A percentile compares a stretch with the other conserved stretches of the same genome.
Evolutionary conservation across 352 stramenopile genomes (phyloP).

Genomic region (Globisporangium splendens): DNA sequence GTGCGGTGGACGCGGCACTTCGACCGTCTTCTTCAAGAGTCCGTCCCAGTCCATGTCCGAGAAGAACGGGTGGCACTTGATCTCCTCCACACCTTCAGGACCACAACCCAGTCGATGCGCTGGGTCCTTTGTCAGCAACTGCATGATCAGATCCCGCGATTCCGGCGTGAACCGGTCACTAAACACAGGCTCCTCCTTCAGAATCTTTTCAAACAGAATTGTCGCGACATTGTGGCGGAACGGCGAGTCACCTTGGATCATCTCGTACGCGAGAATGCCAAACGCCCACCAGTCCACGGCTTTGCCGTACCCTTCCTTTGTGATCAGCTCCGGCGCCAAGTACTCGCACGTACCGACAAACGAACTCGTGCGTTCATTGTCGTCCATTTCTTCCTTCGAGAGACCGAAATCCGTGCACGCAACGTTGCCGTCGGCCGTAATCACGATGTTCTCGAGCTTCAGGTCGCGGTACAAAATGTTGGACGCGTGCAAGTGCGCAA

Average conservation of each 20-base stretch:
- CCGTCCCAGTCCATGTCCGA: constrained; percentile 66
- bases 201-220: constrained; percentile 77
- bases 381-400: constrained; percentile 73
- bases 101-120: constrained; percentile 49
- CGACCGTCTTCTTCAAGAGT: constrained; percentile 49
- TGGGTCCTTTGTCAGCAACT: constrained; percentile 56
- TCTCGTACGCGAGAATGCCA: constrained; percentile 69
- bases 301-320: constrained; percentile 70
- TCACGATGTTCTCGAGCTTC: constrained; percentile 77
- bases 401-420: constrained; percentile 72
- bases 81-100: constrained; percentile 59
- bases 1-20: constrained; percentile 66
- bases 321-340: constrained; percentile 65
- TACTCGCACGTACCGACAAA: constrained; percentile 79
- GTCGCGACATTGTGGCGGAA: constrained; percentile 65
- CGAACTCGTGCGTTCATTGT: constrained; percentile 60
- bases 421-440: constrained; percentile 66
- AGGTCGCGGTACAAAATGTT: constrained; percentile 76
- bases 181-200: constrained; percentile 69
- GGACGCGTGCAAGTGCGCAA: constrained; percentile 51
- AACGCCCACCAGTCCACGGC: constrained; percentile 77
- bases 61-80: constrained; percentile 71
- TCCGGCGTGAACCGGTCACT: constrained; percentile 67
- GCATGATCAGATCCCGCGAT: constrained; percentile 58
- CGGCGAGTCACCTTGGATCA: constrained; percentile 72